These are phyloP conservation scores for Bisporella sp. DNA, from an alignment of 2,329 filamentous ascomycete species.

Conservation along the genomic window DNA sequence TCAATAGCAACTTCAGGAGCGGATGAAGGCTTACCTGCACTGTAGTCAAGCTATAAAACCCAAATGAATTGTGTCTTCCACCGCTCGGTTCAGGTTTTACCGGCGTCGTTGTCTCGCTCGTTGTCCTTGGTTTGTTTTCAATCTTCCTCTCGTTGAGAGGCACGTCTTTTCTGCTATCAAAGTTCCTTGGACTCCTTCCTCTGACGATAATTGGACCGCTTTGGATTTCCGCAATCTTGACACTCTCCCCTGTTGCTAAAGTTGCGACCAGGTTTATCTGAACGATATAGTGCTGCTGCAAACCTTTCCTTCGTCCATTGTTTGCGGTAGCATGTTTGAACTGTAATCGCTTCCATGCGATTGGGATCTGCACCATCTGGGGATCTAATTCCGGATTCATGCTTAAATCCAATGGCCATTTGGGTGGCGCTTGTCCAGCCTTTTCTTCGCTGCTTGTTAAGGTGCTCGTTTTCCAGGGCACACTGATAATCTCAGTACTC, in stretches of 20 bases:
- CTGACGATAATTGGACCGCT: slow-evolving; percentile 94
- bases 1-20: background rate
- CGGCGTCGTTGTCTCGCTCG: slow-evolving; percentile 14
- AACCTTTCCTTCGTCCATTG: slow-evolving; percentile 85
- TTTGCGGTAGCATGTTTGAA: slow-evolving; percentile 97
- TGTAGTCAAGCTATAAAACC: slow-evolving; percentile 22
- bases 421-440: slow-evolving; percentile 45
- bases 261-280: slow-evolving; percentile 78
- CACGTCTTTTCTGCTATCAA: slow-evolving; percentile 83
- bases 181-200: slow-evolving; percentile 87
- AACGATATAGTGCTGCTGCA: slow-evolving; percentile 92
- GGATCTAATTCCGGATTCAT: slow-evolving; percentile 67
- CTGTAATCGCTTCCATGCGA: slow-evolving; percentile 90
- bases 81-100: slow-evolving; percentile 22
- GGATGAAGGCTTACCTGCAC: slow-evolving; percentile 17
- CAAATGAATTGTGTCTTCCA: slow-evolving; percentile 14
- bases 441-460: slow-evolving; percentile 23
- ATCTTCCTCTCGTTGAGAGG: slow-evolving; percentile 43
- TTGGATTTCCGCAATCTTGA: slow-evolving; percentile 75
- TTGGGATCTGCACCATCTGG: slow-evolving; percentile 70
- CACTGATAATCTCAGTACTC: slow-evolving; percentile 86
- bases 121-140: slow-evolving; percentile 21
- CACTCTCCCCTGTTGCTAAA: slow-evolving; percentile 54
- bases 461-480: slow-evolving; percentile 74
- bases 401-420: slow-evolving; percentile 46